A percentile compares a stretch with the other conserved stretches of the same genome.
These are phyloP conservation scores for Cutaneotrichosporon daszewskae DNA, from an alignment of 1,284 basidiomycete genomes.

Conservation along the genomic window DNA sequence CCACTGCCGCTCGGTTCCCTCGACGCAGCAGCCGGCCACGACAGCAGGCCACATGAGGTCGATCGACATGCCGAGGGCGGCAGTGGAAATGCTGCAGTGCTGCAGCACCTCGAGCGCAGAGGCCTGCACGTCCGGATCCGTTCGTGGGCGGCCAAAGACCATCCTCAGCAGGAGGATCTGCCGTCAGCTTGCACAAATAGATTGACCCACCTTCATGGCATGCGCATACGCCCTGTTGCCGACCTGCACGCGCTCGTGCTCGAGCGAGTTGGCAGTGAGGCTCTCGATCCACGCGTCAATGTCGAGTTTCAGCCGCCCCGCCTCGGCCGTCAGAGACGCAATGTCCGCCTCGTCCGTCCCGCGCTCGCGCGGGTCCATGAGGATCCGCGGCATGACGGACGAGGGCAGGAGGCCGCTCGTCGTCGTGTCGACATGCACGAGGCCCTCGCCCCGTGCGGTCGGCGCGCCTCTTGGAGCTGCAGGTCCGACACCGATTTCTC, in stretches of 20 bases:
- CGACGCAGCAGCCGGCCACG: constrained; percentile 51
- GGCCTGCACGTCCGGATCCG: constrained; percentile 47
- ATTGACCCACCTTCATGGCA: constrained; percentile 45
- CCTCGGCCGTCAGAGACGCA: constrained; percentile 29
- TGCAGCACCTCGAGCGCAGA: constrained; percentile 39
- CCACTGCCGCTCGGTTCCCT: constrained; percentile 45
- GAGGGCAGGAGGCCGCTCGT: no score
- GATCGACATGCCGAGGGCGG: constrained; percentile 44
- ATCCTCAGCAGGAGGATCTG: constrained; percentile 52
- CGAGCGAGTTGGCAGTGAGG: constrained; percentile 29
- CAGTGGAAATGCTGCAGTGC: constrained; percentile 41
- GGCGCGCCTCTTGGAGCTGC: no score
- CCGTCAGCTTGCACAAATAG: not conserved
- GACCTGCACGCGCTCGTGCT: constrained; percentile 47
- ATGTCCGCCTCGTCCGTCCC: no score
- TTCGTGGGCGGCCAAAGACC: constrained; percentile 47
- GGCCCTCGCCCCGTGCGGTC: constrained; percentile 1
- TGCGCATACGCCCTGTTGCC: constrained; percentile 47
- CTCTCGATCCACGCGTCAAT: constrained; percentile 45
- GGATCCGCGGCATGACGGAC: no score
- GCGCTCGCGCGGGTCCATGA: no score
- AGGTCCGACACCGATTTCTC: no score
- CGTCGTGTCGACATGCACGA: no score
- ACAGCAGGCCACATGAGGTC: constrained; percentile 52
- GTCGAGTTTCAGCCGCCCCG: constrained; percentile 37